Percentiles rank a stretch among this genome's conserved stretches.
Evolutionary conservation across 345 rosid species (phyloP).

Genomic region (Euclidium syriacum): DNA sequence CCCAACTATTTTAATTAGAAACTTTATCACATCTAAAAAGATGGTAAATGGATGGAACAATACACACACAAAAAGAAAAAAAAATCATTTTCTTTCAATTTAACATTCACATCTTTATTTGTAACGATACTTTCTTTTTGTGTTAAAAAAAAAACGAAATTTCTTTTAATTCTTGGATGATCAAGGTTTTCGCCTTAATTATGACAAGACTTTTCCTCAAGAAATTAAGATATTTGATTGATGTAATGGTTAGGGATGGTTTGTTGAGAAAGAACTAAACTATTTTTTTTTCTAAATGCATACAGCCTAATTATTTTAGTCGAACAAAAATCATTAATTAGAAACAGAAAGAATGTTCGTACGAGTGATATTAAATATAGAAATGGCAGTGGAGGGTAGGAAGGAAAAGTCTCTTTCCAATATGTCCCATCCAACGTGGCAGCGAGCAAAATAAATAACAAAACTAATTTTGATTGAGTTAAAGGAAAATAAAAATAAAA

Average conservation of each 20-base stretch:
- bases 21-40: too few relatives aligned
- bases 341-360: slow-evolving; percentile 35
- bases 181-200: background rate
- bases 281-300: background rate
- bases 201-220: too few relatives aligned
- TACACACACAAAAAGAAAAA: too few relatives aligned
- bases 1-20: too few relatives aligned
- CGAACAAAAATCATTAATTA: background rate
- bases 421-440: slow-evolving; percentile 27
- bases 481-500: background rate
- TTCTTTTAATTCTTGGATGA: background rate
- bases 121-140: too few relatives aligned
- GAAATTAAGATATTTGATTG: background rate
- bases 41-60: too few relatives aligned
- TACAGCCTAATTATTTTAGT: background rate
- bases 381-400: slow-evolving; percentile 29
- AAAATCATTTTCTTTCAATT: too few relatives aligned
- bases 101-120: too few relatives aligned
- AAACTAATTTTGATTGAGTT: background rate
- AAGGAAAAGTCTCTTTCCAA: slow-evolving; percentile 28
- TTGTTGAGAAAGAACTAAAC: slow-evolving; percentile 7
- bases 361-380: slow-evolving; percentile 13
- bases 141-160: too few relatives aligned
- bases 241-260: slow-evolving; percentile 11
- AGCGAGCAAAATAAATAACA: background rate